These are phyloP conservation scores for Suillus clintonianus DNA, from an alignment of 768 basidiomycete species.

Conservation along the genomic window DNA sequence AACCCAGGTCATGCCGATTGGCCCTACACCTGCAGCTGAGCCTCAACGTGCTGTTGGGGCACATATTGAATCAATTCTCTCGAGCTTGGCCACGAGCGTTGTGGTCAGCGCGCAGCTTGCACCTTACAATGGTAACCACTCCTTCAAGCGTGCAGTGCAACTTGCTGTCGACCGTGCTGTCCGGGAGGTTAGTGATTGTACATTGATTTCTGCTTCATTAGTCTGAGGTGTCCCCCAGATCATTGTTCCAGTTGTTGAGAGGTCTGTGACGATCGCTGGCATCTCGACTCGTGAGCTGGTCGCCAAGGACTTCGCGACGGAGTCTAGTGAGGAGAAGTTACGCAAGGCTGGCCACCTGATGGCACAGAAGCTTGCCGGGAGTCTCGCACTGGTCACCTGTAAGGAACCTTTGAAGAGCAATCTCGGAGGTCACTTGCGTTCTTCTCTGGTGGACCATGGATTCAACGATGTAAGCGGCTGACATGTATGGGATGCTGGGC, in stretches of 20 bases:
- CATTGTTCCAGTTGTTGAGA: conserved; percentile 94
- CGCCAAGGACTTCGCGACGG: conserved; percentile 93
- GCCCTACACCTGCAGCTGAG: conserved; percentile 61
- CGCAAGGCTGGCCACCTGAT: conserved; percentile 92
- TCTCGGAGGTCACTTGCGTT: conserved; percentile 85
- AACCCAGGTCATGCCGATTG: conserved; percentile 63
- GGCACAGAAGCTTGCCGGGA: conserved; percentile 96
- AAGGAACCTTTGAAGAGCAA: conserved; percentile 96
- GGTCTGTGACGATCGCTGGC: conserved; percentile 97
- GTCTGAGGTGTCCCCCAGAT: conserved; percentile 51
- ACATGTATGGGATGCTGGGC: conserved; percentile 1
- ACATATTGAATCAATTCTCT: conserved; percentile 82
- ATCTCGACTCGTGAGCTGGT: conserved; percentile 96
- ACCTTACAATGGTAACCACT: conserved; percentile 72
- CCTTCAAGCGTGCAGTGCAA: conserved; percentile 89
- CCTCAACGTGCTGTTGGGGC: conserved; percentile 66
- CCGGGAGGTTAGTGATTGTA: conserved; percentile 68
- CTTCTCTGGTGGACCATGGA: conserved; percentile 80
- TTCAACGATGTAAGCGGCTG: conserved; percentile 71
- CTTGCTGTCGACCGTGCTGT: conserved; percentile 92
- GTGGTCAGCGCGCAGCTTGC: conserved; percentile 77
- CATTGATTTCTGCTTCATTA: background rate
- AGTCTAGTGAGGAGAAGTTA: conserved; percentile 86
- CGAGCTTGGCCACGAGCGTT: conserved; percentile 68
- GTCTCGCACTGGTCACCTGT: conserved; percentile 95